Percentiles rank a stretch among this genome's conserved stretches.
Conservation (phyloP, 495 filamentous ascomycete species). For the Aspergillus nanangensis region DNA sequence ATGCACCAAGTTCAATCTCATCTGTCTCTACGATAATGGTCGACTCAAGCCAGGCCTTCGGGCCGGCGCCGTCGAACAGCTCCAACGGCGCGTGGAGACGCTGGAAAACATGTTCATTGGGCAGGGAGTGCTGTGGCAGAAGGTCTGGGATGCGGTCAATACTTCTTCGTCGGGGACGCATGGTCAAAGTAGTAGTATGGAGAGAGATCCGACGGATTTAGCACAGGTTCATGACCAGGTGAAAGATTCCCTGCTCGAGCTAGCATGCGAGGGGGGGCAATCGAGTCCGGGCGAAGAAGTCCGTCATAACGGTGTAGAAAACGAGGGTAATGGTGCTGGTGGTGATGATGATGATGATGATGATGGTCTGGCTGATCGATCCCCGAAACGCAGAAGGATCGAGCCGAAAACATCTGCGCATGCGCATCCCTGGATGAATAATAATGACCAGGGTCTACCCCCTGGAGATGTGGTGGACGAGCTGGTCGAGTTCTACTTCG, state of each 20-base stretch:
- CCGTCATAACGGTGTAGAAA: too few species aligned
- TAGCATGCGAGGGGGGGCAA: too few species aligned
- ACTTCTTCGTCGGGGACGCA: too few species aligned
- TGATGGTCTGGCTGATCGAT: too few species aligned
- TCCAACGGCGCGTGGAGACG: constrained; percentile 30
- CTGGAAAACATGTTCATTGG: constrained; percentile 31
- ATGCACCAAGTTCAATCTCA: constrained; percentile 24
- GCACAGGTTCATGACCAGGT: neutral
- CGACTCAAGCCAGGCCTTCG: constrained; percentile 32
- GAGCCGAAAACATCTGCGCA: too few species aligned
- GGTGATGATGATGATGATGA: too few species aligned
- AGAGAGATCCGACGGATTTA: neutral
- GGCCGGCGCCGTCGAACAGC: constrained; percentile 36
- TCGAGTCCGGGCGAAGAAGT: too few species aligned
- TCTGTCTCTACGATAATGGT: constrained; percentile 33
- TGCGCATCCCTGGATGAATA: neutral
- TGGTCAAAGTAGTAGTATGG: neutral
- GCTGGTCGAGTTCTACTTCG: constrained; percentile 21
- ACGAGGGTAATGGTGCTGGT: too few species aligned
- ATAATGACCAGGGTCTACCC: neutral
- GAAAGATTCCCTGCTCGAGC: too few species aligned
- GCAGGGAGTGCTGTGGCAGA: constrained; percentile 22
- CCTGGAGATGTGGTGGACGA: constrained; percentile 15
- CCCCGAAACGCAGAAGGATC: too few species aligned
- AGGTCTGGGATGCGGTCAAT: constrained; percentile 21